Conservation (phyloP, 2,329 filamentous ascomycete species). For the Stemphylium beticola region DNA sequence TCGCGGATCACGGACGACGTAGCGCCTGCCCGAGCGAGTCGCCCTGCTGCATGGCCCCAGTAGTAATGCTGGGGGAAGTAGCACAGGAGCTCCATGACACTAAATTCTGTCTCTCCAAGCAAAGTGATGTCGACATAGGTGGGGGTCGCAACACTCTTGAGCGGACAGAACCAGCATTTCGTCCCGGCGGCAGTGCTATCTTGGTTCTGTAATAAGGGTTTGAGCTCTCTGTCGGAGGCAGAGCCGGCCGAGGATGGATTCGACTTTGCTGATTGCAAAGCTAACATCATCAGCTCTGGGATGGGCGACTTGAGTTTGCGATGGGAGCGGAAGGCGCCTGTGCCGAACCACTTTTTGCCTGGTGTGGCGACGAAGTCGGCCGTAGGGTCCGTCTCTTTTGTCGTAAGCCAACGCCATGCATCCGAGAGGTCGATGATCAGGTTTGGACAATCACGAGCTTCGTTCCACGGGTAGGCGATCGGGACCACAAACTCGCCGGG, state of each 20-base stretch:
- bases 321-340: neutral
- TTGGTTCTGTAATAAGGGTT: slow-evolving; percentile 7
- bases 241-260: neutral
- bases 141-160: slow-evolving; percentile 25
- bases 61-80: slow-evolving; percentile 26
- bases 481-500: neutral
- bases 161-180: slow-evolving; percentile 9
- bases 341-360: slow-evolving; percentile 6
- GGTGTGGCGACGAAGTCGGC: slow-evolving; percentile 3
- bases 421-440: slow-evolving; percentile 23
- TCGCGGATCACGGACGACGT: neutral
- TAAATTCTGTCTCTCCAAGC: slow-evolving; percentile 20
- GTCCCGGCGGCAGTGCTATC: neutral
- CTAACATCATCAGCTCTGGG: slow-evolving; percentile 16
- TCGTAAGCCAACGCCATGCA: slow-evolving; percentile 23
- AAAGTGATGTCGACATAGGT: slow-evolving; percentile 19
- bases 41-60: slow-evolving; percentile 20
- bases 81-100: slow-evolving; percentile 18
- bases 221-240: neutral
- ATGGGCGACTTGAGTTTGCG: slow-evolving; percentile 20
- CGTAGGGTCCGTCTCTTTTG: slow-evolving; percentile 1
- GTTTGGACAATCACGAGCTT: slow-evolving; percentile 20
- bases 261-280: neutral
- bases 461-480: neutral
- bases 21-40: slow-evolving; percentile 6